Evolutionary conservation across 2,329 filamentous ascomycete genomes (phyloP).

Genomic region (Didymella pinodella): DNA sequence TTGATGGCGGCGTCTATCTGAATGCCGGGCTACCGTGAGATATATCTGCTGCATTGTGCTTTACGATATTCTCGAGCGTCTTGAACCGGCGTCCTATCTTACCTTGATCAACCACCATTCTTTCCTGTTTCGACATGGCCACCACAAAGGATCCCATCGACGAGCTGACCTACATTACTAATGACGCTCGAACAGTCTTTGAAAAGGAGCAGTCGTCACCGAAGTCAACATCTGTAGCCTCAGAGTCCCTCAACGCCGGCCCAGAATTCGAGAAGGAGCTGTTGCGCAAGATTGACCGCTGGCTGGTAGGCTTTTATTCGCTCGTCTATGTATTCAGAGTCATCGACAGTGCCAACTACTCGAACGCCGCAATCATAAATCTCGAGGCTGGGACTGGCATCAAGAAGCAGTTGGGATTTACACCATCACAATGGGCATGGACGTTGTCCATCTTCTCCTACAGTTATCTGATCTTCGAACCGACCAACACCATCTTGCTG

Average conservation of each 20-base stretch:
- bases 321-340: conserved; percentile 43
- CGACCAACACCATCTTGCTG: conserved; percentile 31
- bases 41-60: background rate
- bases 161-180: conserved; percentile 23
- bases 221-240: background rate
- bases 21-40: background rate
- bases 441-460: conserved; percentile 45
- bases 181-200: conserved; percentile 9
- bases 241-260: conserved; percentile 1
- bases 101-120: background rate
- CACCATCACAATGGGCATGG: conserved; percentile 43
- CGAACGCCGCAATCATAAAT: conserved; percentile 49
- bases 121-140: conserved; percentile 13
- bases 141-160: conserved; percentile 22
- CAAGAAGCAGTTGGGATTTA: conserved; percentile 43
- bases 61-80: background rate
- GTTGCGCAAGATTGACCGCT: conserved; percentile 39
- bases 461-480: conserved; percentile 43
- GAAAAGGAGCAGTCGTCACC: conserved; percentile 8
- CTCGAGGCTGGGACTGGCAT: conserved; percentile 44
- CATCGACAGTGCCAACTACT: conserved; percentile 40
- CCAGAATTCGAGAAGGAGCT: conserved; percentile 23
- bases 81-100: background rate
- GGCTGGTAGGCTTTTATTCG: conserved; percentile 43
- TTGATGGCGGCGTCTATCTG: background rate